Base-by-base conservation (phyloP, 768 basidiomycete genomes). In the Psilocybe sp. region DNA sequence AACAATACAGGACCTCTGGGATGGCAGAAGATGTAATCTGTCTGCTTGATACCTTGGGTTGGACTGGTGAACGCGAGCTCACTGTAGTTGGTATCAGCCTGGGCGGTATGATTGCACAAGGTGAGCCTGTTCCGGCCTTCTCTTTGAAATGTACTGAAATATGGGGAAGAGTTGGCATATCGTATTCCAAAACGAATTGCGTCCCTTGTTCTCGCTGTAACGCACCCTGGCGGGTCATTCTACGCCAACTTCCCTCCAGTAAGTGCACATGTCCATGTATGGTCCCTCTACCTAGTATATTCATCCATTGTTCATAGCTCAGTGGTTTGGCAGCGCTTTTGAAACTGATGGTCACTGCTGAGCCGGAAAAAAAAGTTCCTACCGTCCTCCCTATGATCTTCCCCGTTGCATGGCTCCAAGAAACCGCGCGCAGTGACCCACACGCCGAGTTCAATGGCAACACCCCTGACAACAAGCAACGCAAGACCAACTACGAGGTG, bases 61-160 rank as follows among this genome's bases (percentile, higher is more conserved):
- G 90, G 89, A 89, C 78, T 0, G 73, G 62, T 6, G 66, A 78
- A 9, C 77, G 78, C 4, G 75, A 77, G 42, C 39, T 93, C 5
- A 84, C 92, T 58, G 65, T 92, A 31, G 84, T 92, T 16, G 87
- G 91, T 7, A 67, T 81, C 18, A 90, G 87, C 35, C 64, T 93
- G 4, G 91, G 91, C 2, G 90, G 90, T 4, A 92, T 92, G 90
- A 89, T 90, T 44, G 81, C 87, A 0, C 86, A 89, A 68, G 85
- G 87, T 85, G 51, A 31, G 56, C 48, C n/a, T 39, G 13, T 18
- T 44, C 37, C 12, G 12, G 19, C 16, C 40, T 44, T 44, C 51
- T 33, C 15, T 38, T 14, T 32, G 32, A 31, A 28, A 34, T 31
- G 14, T 32, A 40, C 7, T 33, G 31, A 13, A 40, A 18, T 36